A percentile compares a stretch with the other conserved stretches of the same genome.
phyloP scores from a whole-genome alignment of 805 yeast species.

The Saccharomycopsis fermentans region DNA sequence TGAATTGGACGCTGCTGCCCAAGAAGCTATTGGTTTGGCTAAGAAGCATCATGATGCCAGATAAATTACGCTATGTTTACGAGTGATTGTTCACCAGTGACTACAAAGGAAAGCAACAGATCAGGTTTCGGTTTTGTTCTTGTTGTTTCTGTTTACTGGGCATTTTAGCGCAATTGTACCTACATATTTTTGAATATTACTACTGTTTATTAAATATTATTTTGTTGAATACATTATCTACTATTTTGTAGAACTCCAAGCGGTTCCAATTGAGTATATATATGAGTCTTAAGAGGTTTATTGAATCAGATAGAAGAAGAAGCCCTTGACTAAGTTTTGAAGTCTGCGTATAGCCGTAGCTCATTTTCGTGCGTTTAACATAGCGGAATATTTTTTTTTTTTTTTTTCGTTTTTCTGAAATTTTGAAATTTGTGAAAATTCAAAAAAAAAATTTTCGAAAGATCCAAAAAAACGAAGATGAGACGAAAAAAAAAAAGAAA shows the following conservation, averaged over 20 bases:
- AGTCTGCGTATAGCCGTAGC: too few species aligned
- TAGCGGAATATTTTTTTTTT: neutral
- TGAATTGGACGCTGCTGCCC: slow-evolving; percentile 96
- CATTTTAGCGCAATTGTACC: neutral
- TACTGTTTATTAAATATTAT: neutral
- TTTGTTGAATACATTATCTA: neutral
- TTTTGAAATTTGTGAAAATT: neutral
- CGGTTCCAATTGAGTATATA: too few species aligned
- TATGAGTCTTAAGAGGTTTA: too few species aligned
- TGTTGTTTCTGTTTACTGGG: neutral
- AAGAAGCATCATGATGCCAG: neutral
- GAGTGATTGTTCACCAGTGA: too few species aligned
- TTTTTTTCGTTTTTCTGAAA: neutral
- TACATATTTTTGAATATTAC: neutral
- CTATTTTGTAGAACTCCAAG: neutral
- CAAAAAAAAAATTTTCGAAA: neutral
- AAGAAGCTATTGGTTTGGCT: slow-evolving; percentile 77
- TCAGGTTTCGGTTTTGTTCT: neutral
- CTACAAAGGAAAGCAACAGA: too few species aligned
- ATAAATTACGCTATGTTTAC: neutral
- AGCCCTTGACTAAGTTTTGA: too few species aligned
- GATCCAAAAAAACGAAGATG: slow-evolving; percentile 17
- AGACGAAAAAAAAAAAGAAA: neutral
- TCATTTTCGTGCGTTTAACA: neutral
- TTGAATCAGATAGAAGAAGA: too few species aligned